Conservation (phyloP, 345 rosid genomes). For the Erodium maritimum region DNA sequence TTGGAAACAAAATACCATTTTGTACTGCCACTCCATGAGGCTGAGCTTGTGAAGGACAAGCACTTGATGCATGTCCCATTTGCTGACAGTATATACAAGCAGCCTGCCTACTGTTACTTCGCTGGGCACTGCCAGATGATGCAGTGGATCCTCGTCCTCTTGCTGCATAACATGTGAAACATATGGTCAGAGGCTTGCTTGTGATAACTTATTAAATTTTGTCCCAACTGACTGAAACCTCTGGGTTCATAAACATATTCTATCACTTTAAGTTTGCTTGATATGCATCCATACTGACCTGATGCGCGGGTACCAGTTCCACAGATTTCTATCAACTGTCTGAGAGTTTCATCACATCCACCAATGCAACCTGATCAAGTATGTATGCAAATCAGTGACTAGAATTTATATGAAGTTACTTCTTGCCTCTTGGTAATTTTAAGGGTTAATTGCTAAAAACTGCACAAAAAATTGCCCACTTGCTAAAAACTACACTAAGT, state of each 20-base stretch:
- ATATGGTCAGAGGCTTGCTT: not conserved
- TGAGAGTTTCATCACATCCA: conserved; percentile 76
- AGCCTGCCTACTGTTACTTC: conserved; percentile 38
- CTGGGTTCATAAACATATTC: no score
- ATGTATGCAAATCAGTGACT: conserved; percentile 7
- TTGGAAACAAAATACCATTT: conserved; percentile 31
- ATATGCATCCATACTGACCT: conserved; percentile 31
- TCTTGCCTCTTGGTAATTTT: not conserved
- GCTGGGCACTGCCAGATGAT: conserved; percentile 38
- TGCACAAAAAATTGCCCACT: no score
- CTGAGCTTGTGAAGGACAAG: conserved; percentile 58
- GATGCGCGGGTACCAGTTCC: conserved; percentile 84
- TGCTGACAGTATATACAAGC: conserved; percentile 67
- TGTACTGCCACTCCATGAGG: conserved; percentile 28
- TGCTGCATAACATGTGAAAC: conserved; percentile 21
- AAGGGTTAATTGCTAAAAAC: no score
- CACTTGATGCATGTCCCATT: conserved; percentile 57
- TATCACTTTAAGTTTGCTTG: no score
- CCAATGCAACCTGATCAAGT: conserved; percentile 70
- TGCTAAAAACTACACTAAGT: no score
- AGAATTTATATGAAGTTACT: not conserved
- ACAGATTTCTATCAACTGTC: conserved; percentile 71
- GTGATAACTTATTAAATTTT: not conserved
- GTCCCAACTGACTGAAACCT: no score
- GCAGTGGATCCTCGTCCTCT: conserved; percentile 47